phyloP scores from a whole-genome alignment of 2,329 filamentous ascomycete species.

The Sclerotiophoma versabilis region DNA sequence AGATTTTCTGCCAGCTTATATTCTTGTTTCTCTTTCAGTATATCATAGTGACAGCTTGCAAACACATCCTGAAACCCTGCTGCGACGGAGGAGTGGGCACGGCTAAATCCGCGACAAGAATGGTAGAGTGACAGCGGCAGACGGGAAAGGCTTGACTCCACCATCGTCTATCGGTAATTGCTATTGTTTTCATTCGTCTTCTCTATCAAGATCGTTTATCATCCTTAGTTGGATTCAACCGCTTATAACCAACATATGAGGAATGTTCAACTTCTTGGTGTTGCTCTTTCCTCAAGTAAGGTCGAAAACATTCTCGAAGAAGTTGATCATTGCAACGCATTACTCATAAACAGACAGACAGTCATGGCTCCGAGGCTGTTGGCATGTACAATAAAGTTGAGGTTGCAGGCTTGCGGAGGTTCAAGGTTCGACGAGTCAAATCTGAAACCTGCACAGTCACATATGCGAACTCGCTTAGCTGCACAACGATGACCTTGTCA shows the following conservation, averaged over 20 bases:
- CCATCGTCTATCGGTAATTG: not conserved
- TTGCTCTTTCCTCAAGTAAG: no score
- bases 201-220: not conserved
- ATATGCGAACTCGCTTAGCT: slow-evolving; percentile 14
- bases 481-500: slow-evolving; percentile 18
- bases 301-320: no score
- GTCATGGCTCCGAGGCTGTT: not conserved
- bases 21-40: slow-evolving; percentile 14
- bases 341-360: no score
- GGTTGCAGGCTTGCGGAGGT: slow-evolving; percentile 1
- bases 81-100: slow-evolving; percentile 37
- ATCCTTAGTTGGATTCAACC: no score
- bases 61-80: slow-evolving; percentile 39
- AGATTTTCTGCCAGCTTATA: slow-evolving; percentile 2
- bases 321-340: no score
- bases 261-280: no score
- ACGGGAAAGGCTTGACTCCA: slow-evolving; percentile 3
- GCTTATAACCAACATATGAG: no score
- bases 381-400: not conserved
- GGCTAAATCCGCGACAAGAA: slow-evolving; percentile 13
- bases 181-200: not conserved
- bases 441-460: slow-evolving; percentile 13
- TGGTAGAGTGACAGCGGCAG: slow-evolving; percentile 14
- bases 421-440: slow-evolving; percentile 2
- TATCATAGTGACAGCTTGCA: slow-evolving; percentile 30